Percentiles rank a stretch among this genome's conserved stretches.
phyloP scores from a whole-genome alignment of 2,329 filamentous ascomycete genomes.

The Stachybotrys chlorohalonatus region DNA sequence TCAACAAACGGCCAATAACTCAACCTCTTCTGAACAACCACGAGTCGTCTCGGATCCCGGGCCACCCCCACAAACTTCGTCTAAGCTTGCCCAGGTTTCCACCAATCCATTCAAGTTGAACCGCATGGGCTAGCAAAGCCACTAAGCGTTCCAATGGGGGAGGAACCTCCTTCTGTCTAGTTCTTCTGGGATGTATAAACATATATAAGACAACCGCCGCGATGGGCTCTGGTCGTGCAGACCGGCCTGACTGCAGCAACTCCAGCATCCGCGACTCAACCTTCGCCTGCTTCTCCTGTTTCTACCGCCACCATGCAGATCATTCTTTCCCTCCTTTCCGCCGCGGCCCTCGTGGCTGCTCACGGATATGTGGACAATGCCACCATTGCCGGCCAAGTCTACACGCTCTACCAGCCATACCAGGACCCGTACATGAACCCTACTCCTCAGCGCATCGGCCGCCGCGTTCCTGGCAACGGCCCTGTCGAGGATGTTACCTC shows the following conservation, averaged over 20 bases:
- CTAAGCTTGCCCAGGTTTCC: background rate
- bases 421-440: constrained; percentile 33
- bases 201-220: no score
- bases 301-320: constrained; percentile 9
- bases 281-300: background rate
- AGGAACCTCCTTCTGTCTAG: no score
- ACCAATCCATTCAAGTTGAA: background rate
- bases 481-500: constrained; percentile 44
- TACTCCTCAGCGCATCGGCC: constrained; percentile 43
- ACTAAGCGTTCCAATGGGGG: no score
- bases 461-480: constrained; percentile 47
- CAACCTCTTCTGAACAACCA: background rate
- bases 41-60: background rate
- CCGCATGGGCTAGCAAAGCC: no score
- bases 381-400: constrained; percentile 28
- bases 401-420: constrained; percentile 27
- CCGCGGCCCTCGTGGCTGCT: constrained; percentile 30
- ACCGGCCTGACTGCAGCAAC: background rate
- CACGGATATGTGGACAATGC: constrained; percentile 33
- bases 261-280: background rate
- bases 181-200: no score
- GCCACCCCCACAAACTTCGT: background rate
- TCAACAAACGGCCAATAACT: background rate
- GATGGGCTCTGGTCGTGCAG: background rate
- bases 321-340: constrained; percentile 17